phyloP scores from a whole-genome alignment of 805 yeast species.

The Yarrowia deformans region DNA sequence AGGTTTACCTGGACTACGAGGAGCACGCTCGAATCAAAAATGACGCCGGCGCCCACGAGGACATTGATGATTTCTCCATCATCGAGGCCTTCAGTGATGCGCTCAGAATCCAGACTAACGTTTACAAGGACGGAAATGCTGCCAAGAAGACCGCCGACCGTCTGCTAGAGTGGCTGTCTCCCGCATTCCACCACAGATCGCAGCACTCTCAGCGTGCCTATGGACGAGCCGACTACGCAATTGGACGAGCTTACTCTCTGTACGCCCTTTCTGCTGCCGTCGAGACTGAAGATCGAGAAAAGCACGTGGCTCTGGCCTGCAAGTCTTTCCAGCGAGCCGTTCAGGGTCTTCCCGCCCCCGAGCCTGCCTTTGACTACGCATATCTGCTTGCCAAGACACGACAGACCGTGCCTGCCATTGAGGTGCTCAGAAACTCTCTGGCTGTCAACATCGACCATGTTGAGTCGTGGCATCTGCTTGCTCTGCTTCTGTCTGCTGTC shows the following conservation, averaged over 20 bases:
- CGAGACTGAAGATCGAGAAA: conserved; percentile 40
- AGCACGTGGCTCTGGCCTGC: conserved; percentile 42
- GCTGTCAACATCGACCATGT: conserved; percentile 59
- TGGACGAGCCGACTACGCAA: conserved; percentile 18
- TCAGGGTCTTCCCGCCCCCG: conserved; percentile 40
- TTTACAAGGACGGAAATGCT: conserved; percentile 39
- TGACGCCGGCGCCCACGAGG: conserved; percentile 45
- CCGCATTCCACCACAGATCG: conserved; percentile 26
- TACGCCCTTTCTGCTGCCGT: conserved; percentile 41
- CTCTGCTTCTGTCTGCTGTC: conserved; percentile 66
- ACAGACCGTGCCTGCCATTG: conserved; percentile 45
- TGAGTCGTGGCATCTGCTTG: conserved; percentile 71
- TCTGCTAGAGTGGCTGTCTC: conserved; percentile 40
- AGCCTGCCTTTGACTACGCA: conserved; percentile 46
- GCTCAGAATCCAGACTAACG: conserved; percentile 42
- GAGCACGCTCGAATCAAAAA: conserved; percentile 45
- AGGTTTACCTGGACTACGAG: conserved; percentile 48
- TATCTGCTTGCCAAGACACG: conserved; percentile 45
- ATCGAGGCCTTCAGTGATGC: conserved; percentile 41
- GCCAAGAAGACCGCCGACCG: conserved; percentile 44
- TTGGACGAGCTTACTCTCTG: conserved; percentile 42
- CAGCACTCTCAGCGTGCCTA: conserved; percentile 25
- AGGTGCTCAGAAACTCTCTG: conserved; percentile 45
- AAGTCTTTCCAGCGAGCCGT: conserved; percentile 42
- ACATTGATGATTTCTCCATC: conserved; percentile 44